Conservation (phyloP, 495 filamentous ascomycete species). For the Xylaria scruposa region DNA sequence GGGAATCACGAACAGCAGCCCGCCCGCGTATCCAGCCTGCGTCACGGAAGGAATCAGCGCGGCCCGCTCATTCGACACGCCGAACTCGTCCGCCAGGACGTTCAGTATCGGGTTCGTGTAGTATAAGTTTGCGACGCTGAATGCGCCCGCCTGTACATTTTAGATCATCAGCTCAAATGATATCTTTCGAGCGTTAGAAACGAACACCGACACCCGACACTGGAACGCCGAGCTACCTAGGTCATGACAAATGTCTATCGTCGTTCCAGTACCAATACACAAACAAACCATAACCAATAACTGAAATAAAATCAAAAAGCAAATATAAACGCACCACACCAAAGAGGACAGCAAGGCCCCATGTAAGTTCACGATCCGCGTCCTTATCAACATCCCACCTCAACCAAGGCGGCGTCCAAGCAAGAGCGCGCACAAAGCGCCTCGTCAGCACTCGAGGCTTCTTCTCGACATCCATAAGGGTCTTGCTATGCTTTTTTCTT, state of each 20-base stretch:
- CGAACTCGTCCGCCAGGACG: constrained; percentile 66
- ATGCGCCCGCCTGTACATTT: constrained; percentile 34
- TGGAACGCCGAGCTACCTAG: not conserved
- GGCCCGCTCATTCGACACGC: constrained; percentile 61
- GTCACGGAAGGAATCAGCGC: constrained; percentile 75
- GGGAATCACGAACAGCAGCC: constrained; percentile 78
- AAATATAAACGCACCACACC: constrained; percentile 45
- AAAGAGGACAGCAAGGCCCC: constrained; percentile 67
- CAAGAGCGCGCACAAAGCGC: not conserved
- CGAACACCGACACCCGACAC: not conserved
- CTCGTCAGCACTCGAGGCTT: not conserved
- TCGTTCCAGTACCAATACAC: not conserved
- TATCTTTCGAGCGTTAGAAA: not conserved
- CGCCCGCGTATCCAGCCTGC: constrained; percentile 81
- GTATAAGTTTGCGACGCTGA: constrained; percentile 75
- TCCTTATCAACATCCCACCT: constrained; percentile 59
- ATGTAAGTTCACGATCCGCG: constrained; percentile 62
- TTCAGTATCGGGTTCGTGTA: constrained; percentile 75
- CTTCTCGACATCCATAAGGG: not conserved
- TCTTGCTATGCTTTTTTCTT: not conserved
- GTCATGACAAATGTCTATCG: not conserved
- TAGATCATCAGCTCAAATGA: constrained; percentile 29
- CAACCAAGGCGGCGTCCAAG: constrained; percentile 61
- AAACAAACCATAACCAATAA: no score
- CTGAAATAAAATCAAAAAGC: no score